phyloP scores from a whole-genome alignment of 228 moss, liverwort and hornwort genomes.

The Sphagnum fallax region DNA sequence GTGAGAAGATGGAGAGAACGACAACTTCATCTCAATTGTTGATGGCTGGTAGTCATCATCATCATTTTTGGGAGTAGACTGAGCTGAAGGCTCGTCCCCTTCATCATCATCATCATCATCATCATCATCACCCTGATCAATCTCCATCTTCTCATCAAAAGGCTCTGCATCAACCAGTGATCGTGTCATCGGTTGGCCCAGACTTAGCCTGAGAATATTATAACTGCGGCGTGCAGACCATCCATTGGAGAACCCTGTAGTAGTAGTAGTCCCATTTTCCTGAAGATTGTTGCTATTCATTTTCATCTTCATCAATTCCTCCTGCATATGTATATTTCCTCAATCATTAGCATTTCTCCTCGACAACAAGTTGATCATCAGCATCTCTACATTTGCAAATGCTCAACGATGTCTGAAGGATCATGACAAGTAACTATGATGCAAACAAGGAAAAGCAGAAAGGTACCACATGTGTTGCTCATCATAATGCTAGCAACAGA shows the following conservation, averaged over 20 bases:
- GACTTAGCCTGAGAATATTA: conserved; percentile 33
- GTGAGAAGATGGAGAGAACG: neutral
- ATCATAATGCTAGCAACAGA: no score
- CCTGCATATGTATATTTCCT: conserved; percentile 19
- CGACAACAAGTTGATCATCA: no score
- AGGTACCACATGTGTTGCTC: no score
- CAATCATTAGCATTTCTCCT: no score
- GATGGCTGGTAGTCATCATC: neutral
- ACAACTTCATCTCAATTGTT: neutral
- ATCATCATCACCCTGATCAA: conserved; percentile 12
- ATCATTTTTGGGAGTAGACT: neutral
- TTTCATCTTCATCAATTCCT: conserved; percentile 81
- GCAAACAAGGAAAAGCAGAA: no score
- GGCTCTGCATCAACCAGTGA: conserved; percentile 24
- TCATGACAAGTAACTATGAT: no score
- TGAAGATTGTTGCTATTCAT: conserved; percentile 13
- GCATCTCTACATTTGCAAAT: no score
- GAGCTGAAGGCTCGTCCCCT: neutral
- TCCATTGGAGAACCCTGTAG: conserved; percentile 16
- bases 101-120: conserved; percentile 1
- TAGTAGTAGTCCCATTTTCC: no score
- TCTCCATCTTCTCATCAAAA: conserved; percentile 14
- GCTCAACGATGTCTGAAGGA: no score
- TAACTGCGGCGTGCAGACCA: conserved; percentile 51
- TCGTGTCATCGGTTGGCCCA: conserved; percentile 38